Percentiles rank a stretch among this genome's conserved stretches.
phyloP scores from a whole-genome alignment of 2,329 filamentous ascomycete genomes.

The Xenosphaeropsis pyriputrescens region DNA sequence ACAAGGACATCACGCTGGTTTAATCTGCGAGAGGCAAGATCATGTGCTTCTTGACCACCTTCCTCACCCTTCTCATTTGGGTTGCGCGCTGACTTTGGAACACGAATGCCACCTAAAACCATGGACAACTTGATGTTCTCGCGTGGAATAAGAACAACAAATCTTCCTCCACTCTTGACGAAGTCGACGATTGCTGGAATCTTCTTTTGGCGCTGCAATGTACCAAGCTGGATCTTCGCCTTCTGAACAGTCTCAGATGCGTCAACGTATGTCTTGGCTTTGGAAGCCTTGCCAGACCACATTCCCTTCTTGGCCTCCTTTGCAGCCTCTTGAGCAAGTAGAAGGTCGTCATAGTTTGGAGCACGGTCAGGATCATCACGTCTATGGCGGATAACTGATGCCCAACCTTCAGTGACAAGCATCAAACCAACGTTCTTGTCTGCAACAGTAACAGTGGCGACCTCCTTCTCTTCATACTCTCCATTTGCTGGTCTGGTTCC shows the following conservation, averaged over 20 bases:
- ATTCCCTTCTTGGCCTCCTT: slow-evolving; percentile 86
- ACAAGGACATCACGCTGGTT: slow-evolving; percentile 94
- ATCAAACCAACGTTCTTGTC: slow-evolving; percentile 76
- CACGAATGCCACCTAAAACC: slow-evolving; percentile 84
- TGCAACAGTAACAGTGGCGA: slow-evolving; percentile 72
- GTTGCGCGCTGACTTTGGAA: slow-evolving; percentile 69
- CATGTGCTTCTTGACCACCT: slow-evolving; percentile 87
- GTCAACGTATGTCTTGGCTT: slow-evolving; percentile 70
- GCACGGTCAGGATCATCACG: slow-evolving; percentile 91
- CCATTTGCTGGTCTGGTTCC: slow-evolving; percentile 82
- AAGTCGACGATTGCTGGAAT: slow-evolving; percentile 92
- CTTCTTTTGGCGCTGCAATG: slow-evolving; percentile 80
- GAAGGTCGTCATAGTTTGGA: slow-evolving; percentile 81
- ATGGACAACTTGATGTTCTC: slow-evolving; percentile 92
- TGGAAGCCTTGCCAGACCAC: slow-evolving; percentile 82
- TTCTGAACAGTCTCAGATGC: slow-evolving; percentile 89
- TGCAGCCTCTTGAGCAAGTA: slow-evolving; percentile 67
- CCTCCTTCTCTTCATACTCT: slow-evolving; percentile 87
- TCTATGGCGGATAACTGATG: slow-evolving; percentile 85
- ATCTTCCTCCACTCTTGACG: slow-evolving; percentile 92
- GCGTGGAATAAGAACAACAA: slow-evolving; percentile 79
- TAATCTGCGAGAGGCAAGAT: slow-evolving; percentile 76
- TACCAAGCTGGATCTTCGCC: slow-evolving; percentile 83
- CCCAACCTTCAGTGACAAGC: slow-evolving; percentile 86
- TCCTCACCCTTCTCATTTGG: slow-evolving; percentile 75